Evolutionary conservation across 139 green algal genomes (phyloP), one percentile per base, ranked within the genome.

Genomic region (Coelastrella sp.): DNA sequence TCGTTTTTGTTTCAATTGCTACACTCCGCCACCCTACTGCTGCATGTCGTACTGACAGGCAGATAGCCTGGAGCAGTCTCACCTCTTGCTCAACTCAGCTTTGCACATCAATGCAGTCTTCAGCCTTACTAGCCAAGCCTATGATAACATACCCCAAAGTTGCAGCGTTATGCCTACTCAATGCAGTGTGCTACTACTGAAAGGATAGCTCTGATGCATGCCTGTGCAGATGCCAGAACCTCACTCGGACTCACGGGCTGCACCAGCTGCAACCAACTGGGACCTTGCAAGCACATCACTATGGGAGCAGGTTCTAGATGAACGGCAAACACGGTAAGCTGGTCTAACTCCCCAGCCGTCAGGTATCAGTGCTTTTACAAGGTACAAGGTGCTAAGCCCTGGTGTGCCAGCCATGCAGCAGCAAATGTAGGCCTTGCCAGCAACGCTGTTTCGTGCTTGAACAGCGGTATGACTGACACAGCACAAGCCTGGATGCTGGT

Each of bases 261-360:
- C 59, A 17, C 91, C 93, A 14, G 47, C 54, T 4, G 64, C 16
- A 14, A 90, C 93, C n/a, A 94, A 87, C 2, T 95, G 92, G 17
- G 94, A 97, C 75, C 90, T 97, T 19, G 68, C 7, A 3, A 91
- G 97, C 83, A 57, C 91, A 4, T 74, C 57, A 60, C 94, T 96
- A 32, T 98, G 96, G 96, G 96, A 98, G 93, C 64, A 85, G 8
- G 92, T 98, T 47, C 92, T 98, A 83, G 92, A 96, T 65, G 94
- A 94, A 20, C 54, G 80, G 23, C 80, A 23, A 76, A 88, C 75
- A 57, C 81, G 87, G 93, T 95, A 23, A 88, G 60, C 16, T 58
- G 23, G 8, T 4, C n/a, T 76, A 47, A 47, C 32, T 47, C 32
- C 32, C 32, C 32, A 47, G 32, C 32, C 32, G 32, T 47, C 32